Evolutionary conservation across 2,329 filamentous ascomycete species (phyloP), one percentile per base, ranked within the genome.

Genomic region (Monosporascus sp.): DNA sequence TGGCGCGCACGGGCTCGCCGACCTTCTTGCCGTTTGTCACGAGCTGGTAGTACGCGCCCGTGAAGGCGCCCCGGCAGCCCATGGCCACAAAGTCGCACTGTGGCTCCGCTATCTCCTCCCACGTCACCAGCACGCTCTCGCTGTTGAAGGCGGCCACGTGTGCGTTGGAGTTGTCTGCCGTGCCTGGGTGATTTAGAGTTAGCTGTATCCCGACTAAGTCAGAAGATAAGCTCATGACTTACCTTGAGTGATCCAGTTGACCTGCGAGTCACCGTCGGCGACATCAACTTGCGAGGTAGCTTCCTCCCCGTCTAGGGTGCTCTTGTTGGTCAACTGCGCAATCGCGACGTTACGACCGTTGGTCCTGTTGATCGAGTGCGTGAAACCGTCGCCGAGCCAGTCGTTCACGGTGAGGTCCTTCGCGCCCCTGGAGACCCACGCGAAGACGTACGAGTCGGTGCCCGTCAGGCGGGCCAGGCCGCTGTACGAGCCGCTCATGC

Each of bases 401-500:
- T 70, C 68, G 65, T 85, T 82, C 43, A 67, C 67, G 5, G 73
- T 75, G 15, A 85, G 70, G 51, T 83, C 74, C 14, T 76, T 68
- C 22, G 81, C 80, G 24, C 82, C 82, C 18, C 82, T 78, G 0
- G 82, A 83, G 17, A 82, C 79, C 82, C 82, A 85, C 20, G 81
- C 72, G 64, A 84, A 82, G 68, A 84, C 80, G 66, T 85, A 85
- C 1, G 72, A 70, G 50, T 74, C 72, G 20, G 72, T 73, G 53
- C 70, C 72, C 45, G 74, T 66, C 67, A 84, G 83, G 5, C 77
- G 75, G 14, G 77, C 77, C 20, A 85, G 74, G 7, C 69, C 71
- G 59, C 78, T 82, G 71, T 83, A 85, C 2, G 80, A 83, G 31
- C 82, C 82, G n/a, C 75, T 73, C 79, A 82, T 85, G 50, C 82